These are phyloP conservation scores for Solanum habrochaites DNA, from an alignment of 257 asterid genomes.

Conservation along the genomic window DNA sequence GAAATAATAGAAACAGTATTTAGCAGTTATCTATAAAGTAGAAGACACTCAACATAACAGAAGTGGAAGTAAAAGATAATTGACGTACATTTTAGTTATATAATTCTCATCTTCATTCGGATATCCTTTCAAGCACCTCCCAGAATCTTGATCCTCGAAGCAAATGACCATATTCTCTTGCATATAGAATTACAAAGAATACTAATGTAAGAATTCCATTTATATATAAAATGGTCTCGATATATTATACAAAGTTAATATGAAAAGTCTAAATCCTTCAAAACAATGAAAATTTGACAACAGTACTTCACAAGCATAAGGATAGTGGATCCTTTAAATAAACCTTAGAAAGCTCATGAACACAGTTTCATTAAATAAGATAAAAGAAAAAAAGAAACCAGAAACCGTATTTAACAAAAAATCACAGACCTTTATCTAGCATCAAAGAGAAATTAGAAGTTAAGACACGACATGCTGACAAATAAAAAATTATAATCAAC, in stretches of 20 bases:
- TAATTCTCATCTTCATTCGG: slow-evolving; percentile 54
- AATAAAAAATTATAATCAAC: not conserved
- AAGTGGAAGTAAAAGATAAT: not conserved
- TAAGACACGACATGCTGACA: not conserved
- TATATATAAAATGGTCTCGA: not conserved
- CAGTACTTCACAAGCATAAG: not conserved
- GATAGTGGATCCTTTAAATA: not conserved
- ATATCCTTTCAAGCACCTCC: slow-evolving; percentile 66
- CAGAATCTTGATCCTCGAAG: slow-evolving; percentile 68
- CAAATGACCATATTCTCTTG: slow-evolving; percentile 94
- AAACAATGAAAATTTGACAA: not conserved
- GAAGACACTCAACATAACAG: not conserved
- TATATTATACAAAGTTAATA: not conserved
- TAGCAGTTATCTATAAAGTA: not conserved
- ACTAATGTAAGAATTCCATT: not conserved
- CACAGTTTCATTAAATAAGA: not conserved
- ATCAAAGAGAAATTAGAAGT: not conserved
- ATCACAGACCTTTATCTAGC: not conserved
- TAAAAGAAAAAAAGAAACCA: not conserved
- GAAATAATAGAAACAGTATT: not conserved
- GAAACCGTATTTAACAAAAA: not conserved
- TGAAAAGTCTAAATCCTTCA: not conserved
- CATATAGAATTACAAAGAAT: not conserved
- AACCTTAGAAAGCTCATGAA: not conserved
- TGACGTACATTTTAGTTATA: slow-evolving; percentile 57